Evolutionary conservation across 495 filamentous ascomycete species (phyloP), one percentile per base, ranked within the genome.

Genomic region (Bombardia bombarda): DNA sequence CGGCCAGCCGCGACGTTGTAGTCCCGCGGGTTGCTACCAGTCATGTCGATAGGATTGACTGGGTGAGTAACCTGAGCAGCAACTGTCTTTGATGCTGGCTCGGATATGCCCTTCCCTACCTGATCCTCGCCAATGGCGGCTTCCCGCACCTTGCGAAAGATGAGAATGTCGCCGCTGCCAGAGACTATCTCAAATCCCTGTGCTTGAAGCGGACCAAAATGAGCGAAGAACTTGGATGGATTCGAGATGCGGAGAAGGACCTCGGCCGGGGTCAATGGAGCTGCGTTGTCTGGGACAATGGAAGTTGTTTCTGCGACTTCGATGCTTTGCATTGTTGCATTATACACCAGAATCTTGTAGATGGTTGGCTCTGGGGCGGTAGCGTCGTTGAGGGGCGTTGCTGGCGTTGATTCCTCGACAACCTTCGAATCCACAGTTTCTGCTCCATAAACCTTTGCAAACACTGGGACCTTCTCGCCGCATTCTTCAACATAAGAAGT

Each of bases 271-370:
- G 72, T 69, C 1, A 77, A 52, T 3, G 69, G 58, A 0, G 63
- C 32, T 3, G 69, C 46, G 14, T 49, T 60, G 45, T 73, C 72
- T 6, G 63, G 52, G 13, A 77, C 70, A 40, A 72, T 68, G 0
- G 80, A 81, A 7, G 74, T 78, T 6, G 80, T 82, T 50, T 84
- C 78, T 7, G 81, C 77, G 13, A 68, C 68, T 12, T 69, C 72
- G 22, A 90, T 62, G 36, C 68, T 60, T 20, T 81, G 70, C 42
- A 69, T 80, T n/a, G 68, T 69, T 12, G 78, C 66, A 51, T 92
- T 83, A 53, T 83, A 87, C 12, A 78, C 84, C 9, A 92, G 67
- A 26, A 92, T 73, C 43, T 80, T 86, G 65, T 87, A 90, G 3
- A 73, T 35, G 1, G 69, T 69, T 16, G 71, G 66, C 18, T 16